Conservation (phyloP, 2,329 filamentous ascomycete genomes). For the Monosporascus sp. region DNA sequence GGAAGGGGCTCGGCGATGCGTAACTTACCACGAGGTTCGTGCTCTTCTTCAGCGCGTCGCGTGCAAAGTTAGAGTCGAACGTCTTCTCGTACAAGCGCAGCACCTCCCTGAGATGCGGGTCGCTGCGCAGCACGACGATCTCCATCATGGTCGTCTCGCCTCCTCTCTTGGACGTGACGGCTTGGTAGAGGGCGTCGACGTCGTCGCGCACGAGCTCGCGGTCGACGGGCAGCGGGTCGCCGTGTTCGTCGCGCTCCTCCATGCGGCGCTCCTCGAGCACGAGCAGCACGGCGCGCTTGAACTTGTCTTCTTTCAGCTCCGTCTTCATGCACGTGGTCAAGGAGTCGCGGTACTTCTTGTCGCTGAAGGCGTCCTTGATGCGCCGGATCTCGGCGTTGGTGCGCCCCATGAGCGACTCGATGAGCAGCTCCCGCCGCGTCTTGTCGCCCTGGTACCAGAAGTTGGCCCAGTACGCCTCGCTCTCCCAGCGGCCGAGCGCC, state of each 20-base stretch:
- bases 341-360: slow-evolving; percentile 85
- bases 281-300: slow-evolving; percentile 79
- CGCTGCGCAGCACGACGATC: slow-evolving; percentile 75
- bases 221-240: slow-evolving; percentile 54
- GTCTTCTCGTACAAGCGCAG: slow-evolving; percentile 69
- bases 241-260: slow-evolving; percentile 68
- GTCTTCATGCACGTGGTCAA: slow-evolving; percentile 82
- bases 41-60: slow-evolving; percentile 82
- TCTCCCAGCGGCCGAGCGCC: slow-evolving; percentile 84
- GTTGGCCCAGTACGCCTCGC: slow-evolving; percentile 96
- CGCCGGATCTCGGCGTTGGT: slow-evolving; percentile 78
- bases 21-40: slow-evolving; percentile 80
- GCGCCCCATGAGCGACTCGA: slow-evolving; percentile 87
- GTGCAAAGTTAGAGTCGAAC: slow-evolving; percentile 76
- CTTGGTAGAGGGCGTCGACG: slow-evolving; percentile 62
- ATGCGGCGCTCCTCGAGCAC: slow-evolving; percentile 79
- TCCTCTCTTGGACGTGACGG: slow-evolving; percentile 68
- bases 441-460: slow-evolving; percentile 93
- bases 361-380: slow-evolving; percentile 84
- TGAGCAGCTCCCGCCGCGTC: slow-evolving; percentile 79
- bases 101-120: slow-evolving; percentile 76
- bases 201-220: slow-evolving; percentile 61
- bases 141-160: slow-evolving; percentile 84
- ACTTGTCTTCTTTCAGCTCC: slow-evolving; percentile 93
- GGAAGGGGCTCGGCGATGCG: slow-evolving; percentile 1